Evolutionary conservation across 805 yeast species (phyloP), one percentile per base, ranked within the genome.

Genomic region (Candida easanensis): DNA sequence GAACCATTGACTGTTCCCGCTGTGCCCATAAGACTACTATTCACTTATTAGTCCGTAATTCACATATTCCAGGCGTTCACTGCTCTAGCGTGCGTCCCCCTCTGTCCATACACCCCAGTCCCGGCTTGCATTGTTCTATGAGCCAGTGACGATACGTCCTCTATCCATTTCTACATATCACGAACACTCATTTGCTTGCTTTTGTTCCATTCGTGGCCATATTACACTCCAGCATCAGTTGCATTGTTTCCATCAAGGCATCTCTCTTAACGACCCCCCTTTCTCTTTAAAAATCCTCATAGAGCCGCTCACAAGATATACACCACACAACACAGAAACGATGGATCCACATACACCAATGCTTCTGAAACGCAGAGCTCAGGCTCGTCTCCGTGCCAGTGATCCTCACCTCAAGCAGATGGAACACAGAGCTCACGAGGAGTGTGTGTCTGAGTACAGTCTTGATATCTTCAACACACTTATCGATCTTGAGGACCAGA

Each of bases 361-460:
- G 40, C 43, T 50, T 4, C 36, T 56, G 21, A 53, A 50, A 27
- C 56, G 62, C 48, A 50, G 56, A 41, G 41, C 52, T 3, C 42
- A 45, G n/a, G 49, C 59, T 11, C 52, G 60, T 33, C 30, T 52
- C 9, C 47, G 49, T 13, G 70, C 79, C 4, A 51, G 70, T 21
- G 63, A 71, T 51, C 61, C 70, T 33, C 60, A 60, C 20, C 56
- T 78, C 34, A 69, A 69, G 38, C 54, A 66, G 39, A 74, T 74
- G 68, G 82, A 77, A 54, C 69, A 67, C 45, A 62, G 65, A 40
- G 66, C 72, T 30, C 83, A 77, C 56, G 64, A 62, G 28, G 56
- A 53, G 15, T 58, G 71, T 13, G 62, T 74, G 10, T 58, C 64
- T 35, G 77, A 74, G 45, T 78, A 79, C 56, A 68, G 70, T 45